Percentiles rank a stretch among this genome's conserved stretches.
phyloP scores from a whole-genome alignment of 2,329 filamentous ascomycete species.

The Nemania abortiva region DNA sequence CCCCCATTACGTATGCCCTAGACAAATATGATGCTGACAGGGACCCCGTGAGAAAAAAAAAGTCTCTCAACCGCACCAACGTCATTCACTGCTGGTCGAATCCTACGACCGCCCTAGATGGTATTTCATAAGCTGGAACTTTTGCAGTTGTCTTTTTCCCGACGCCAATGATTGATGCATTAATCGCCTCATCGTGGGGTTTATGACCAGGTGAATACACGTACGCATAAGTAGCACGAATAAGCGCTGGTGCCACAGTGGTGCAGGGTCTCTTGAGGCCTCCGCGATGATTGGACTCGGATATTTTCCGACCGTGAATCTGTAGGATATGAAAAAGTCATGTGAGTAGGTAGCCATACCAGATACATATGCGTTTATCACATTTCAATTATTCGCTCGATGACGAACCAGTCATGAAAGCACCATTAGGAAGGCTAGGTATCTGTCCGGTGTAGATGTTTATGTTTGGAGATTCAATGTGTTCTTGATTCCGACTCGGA shows the following conservation, averaged over 20 bases:
- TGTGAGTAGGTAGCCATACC: too few relatives aligned
- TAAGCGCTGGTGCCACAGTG: constrained; percentile 2
- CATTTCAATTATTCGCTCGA: not conserved
- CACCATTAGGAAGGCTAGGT: not conserved
- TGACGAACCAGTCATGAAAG: not conserved
- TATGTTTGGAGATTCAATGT: not conserved
- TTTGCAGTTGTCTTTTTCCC: not conserved
- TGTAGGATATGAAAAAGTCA: not conserved
- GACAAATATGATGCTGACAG: not conserved
- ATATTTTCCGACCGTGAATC: not conserved
- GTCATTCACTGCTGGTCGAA: not conserved
- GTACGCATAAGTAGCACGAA: not conserved
- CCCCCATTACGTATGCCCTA: not conserved
- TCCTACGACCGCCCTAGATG: not conserved
- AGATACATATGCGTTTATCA: not conserved
- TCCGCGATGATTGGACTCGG: not conserved
- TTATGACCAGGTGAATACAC: not conserved
- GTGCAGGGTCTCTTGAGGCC: not conserved
- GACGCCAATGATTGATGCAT: not conserved
- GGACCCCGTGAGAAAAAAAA: not conserved
- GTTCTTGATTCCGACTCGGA: not conserved
- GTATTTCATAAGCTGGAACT: not conserved
- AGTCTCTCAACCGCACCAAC: not conserved
- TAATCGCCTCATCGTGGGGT: constrained; percentile 1
- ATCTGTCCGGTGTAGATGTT: not conserved